Conservation (phyloP, 371 early-diverging fungal species). For the Mucor circinelloides region DNA sequence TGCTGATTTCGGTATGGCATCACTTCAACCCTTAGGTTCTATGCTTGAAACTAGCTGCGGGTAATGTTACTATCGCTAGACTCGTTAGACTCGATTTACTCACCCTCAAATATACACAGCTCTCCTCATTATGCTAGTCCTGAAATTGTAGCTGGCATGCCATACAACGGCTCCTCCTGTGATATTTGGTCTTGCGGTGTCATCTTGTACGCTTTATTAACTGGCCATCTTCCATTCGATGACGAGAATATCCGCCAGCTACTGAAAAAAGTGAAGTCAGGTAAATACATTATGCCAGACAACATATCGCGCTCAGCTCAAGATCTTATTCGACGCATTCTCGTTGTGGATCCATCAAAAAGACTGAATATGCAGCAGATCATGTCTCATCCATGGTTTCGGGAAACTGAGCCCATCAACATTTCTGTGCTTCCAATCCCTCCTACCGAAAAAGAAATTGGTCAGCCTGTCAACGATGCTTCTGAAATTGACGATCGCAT, state of each 20-base stretch:
- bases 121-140: slow-evolving; percentile 95
- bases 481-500: slow-evolving; percentile 52
- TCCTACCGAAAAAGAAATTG: slow-evolving; percentile 43
- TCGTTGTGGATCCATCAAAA: slow-evolving; percentile 47
- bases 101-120: slow-evolving; percentile 27
- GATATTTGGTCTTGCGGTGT: slow-evolving; percentile 85
- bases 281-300: slow-evolving; percentile 65
- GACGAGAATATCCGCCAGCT: slow-evolving; percentile 79
- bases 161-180: slow-evolving; percentile 75
- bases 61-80: slow-evolving; percentile 17
- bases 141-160: slow-evolving; percentile 84
- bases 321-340: slow-evolving; percentile 58
- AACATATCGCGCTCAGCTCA: slow-evolving; percentile 65
- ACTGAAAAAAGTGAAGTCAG: slow-evolving; percentile 66
- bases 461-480: slow-evolving; percentile 34
- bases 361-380: slow-evolving; percentile 50
- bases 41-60: slow-evolving; percentile 85
- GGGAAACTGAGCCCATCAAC: slow-evolving; percentile 34
- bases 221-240: slow-evolving; percentile 83
- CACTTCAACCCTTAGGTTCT: slow-evolving; percentile 70
- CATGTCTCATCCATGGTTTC: slow-evolving; percentile 52
- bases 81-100: not conserved
- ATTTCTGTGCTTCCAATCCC: slow-evolving; percentile 44
- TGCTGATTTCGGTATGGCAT: slow-evolving; percentile 89
- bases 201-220: slow-evolving; percentile 72